phyloP scores from a whole-genome alignment of 208 protist genomes.

The Vickermania ingenoplastis region DNA sequence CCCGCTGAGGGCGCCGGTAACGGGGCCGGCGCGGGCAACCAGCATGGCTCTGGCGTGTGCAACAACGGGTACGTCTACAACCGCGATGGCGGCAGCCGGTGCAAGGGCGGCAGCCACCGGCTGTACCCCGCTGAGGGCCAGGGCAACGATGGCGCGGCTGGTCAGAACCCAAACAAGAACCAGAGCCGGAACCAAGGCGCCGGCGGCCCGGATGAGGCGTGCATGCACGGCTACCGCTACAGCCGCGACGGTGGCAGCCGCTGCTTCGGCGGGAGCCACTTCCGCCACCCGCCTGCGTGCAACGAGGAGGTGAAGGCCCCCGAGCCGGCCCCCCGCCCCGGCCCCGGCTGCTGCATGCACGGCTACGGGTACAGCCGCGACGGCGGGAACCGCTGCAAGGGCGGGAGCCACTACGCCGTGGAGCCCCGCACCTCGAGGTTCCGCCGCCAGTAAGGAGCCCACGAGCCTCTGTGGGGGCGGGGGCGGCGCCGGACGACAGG shows the following conservation, averaged over 20 bases:
- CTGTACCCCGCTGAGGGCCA: neutral
- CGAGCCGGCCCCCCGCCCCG: neutral
- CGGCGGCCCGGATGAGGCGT: neutral
- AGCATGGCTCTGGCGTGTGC: neutral
- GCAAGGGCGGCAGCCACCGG: neutral
- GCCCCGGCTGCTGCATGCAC: neutral
- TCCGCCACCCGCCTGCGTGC: neutral
- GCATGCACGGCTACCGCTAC: neutral
- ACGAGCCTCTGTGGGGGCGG: neutral
- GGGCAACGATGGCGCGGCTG: neutral
- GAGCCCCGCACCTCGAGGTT: too few relatives aligned
- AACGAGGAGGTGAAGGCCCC: too few relatives aligned
- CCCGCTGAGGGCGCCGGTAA: neutral
- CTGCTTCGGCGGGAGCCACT: neutral
- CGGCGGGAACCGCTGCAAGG: neutral
- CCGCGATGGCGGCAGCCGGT: neutral
- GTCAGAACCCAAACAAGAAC: neutral
- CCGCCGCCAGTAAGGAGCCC: too few relatives aligned
- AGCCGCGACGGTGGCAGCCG: neutral
- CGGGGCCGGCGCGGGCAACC: neutral
- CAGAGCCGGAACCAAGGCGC: neutral
- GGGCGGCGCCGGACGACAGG: too few relatives aligned
- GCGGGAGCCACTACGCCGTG: constrained; percentile 1
- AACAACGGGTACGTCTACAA: neutral
- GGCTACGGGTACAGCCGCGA: neutral